Percentiles rank a stretch among this genome's conserved stretches.
Evolutionary conservation across 2,329 filamentous ascomycete species (phyloP).

Genomic region (Cyphellophora attinorum): DNA sequence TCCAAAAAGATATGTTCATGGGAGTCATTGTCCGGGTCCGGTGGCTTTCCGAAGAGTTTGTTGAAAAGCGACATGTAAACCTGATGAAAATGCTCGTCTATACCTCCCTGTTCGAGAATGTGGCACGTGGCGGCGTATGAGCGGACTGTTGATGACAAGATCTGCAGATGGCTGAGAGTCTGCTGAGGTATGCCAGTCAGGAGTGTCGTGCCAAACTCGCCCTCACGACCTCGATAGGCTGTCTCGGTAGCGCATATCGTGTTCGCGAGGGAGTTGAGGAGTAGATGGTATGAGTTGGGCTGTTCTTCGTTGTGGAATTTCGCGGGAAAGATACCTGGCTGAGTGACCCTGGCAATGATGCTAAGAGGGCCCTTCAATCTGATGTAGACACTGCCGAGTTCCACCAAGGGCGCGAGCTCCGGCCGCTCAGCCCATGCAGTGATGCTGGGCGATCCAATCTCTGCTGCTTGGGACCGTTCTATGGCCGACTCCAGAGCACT

Average conservation of each 20-base stretch:
- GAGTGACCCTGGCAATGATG: conserved; percentile 7
- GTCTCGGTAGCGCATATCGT: conserved; percentile 87
- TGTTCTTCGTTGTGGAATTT: conserved; percentile 1
- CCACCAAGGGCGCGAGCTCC: conserved; percentile 10
- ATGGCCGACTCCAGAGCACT: conserved; percentile 8
- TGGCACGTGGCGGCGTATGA: conserved; percentile 74
- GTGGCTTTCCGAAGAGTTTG: background rate
- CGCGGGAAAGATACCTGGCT: conserved; percentile 2
- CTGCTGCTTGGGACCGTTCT: conserved; percentile 11
- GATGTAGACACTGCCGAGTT: conserved; percentile 21
- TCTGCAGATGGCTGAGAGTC: conserved; percentile 72
- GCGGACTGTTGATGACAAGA: conserved; percentile 77
- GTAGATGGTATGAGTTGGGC: conserved; percentile 9
- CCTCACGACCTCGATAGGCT: conserved; percentile 74
- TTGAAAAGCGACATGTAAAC: conserved; percentile 34
- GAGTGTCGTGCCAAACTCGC: conserved; percentile 62
- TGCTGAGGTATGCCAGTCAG: conserved; percentile 78
- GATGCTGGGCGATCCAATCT: conserved; percentile 3
- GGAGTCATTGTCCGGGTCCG: background rate
- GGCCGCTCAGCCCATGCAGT: conserved; percentile 3
- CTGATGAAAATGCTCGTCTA: conserved; percentile 58
- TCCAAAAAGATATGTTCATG: conserved; percentile 26
- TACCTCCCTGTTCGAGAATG: conserved; percentile 54
- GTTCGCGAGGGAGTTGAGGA: conserved; percentile 24
- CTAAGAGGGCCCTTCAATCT: conserved; percentile 14